A percentile compares a stretch with the other conserved stretches of the same genome.
phyloP scores from a whole-genome alignment of 1,284 basidiomycete genomes.

The Heterobasidion annosum region DNA sequence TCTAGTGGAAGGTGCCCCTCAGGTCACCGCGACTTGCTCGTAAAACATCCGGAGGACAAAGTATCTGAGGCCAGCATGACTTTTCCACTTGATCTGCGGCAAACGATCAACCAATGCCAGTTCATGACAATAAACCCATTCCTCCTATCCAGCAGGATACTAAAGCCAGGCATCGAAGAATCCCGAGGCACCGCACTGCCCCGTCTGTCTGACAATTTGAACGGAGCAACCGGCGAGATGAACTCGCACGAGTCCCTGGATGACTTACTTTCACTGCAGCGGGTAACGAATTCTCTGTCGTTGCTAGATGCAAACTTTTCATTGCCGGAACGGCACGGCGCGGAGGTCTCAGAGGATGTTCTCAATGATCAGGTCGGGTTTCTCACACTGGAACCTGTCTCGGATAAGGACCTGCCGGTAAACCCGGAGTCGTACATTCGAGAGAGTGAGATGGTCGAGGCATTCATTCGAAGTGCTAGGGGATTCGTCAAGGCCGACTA shows the following conservation, averaged over 20 bases:
- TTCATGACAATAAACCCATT: constrained; percentile 4
- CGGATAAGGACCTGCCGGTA: background rate
- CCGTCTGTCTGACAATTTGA: background rate
- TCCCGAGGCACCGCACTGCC: background rate
- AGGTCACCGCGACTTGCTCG: background rate
- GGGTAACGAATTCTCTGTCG: background rate
- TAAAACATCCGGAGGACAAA: background rate
- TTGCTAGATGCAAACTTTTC: background rate
- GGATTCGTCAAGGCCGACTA: background rate
- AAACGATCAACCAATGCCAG: constrained; percentile 12
- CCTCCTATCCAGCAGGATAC: background rate
- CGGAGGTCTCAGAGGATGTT: background rate
- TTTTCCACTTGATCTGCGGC: constrained; percentile 9
- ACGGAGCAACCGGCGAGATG: background rate
- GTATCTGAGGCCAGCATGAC: background rate
- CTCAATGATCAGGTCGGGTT: background rate
- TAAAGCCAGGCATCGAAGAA: background rate
- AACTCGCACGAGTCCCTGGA: background rate
- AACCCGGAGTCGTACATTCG: constrained; percentile 19
- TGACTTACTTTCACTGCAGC: background rate
- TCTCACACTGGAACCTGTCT: background rate
- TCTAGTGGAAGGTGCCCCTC: background rate
- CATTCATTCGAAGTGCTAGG: constrained; percentile 2
- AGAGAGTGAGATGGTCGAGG: constrained; percentile 35
- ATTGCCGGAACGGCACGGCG: background rate